Percentiles rank a stretch among this genome's conserved stretches.
Evolutionary conservation across 306 rosid species (phyloP).

Genomic region (Elaeagnus macrophylla): DNA sequence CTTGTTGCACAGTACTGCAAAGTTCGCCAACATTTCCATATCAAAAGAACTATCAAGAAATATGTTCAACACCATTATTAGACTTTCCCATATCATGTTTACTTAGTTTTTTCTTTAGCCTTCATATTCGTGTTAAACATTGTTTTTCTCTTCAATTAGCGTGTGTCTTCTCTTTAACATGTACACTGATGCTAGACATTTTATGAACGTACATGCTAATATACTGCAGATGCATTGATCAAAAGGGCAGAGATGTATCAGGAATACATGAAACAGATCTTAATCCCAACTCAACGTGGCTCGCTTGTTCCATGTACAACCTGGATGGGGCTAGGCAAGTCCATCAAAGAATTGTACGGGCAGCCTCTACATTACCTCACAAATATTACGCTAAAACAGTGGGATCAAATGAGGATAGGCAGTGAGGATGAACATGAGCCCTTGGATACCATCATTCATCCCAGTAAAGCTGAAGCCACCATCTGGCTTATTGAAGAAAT

Average conservation of each 20-base stretch:
- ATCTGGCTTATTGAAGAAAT: conserved; percentile 86
- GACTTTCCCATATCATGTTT: background rate
- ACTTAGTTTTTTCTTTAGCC: conserved; percentile 1
- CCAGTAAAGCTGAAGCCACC: conserved; percentile 77
- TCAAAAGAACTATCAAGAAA: no score
- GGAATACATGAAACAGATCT: conserved; percentile 77
- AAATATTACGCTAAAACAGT: conserved; percentile 65
- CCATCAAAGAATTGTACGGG: conserved; percentile 67
- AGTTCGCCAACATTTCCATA: no score
- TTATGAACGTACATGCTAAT: background rate
- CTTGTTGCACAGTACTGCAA: no score
- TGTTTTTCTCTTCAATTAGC: conserved; percentile 1
- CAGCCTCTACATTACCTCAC: conserved; percentile 96
- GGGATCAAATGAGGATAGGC: conserved; percentile 78
- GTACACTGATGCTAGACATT: background rate
- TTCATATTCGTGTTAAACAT: background rate
- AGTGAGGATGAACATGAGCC: conserved; percentile 50
- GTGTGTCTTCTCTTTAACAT: conserved; percentile 5
- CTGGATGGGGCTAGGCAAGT: conserved; percentile 81
- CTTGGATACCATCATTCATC: conserved; percentile 65
- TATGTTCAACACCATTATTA: background rate
- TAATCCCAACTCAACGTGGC: conserved; percentile 66
- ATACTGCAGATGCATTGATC: conserved; percentile 38
- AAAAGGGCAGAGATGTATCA: conserved; percentile 87
- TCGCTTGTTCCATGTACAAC: conserved; percentile 68